Base-by-base conservation (phyloP, 805 yeast genomes). In the Naumovozyma castellii region DNA sequence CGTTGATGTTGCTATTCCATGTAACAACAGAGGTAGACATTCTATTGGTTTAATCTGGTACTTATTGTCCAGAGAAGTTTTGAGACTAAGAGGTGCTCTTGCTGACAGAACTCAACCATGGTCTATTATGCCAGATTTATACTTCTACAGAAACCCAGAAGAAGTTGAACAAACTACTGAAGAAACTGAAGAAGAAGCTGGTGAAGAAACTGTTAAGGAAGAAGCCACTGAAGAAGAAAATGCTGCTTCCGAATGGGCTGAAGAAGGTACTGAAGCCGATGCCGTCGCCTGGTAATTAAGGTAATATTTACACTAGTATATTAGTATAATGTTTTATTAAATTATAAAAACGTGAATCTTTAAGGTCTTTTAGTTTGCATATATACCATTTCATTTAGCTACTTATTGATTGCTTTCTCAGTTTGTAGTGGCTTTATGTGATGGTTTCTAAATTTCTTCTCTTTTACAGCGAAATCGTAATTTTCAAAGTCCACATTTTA, bases 81-180 rank as follows among this genome's bases (percentile, higher is more conserved):
- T 92, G 69, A 86, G 99, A 78, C 83, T 92, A 73, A 84, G 96
- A 78, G 98, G 99, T 68, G 80, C 87, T 67, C 73, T 92, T 61
- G 87, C 94, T 68, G 83, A 84, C 85, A 87, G 99, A 80, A 68
- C 84, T 59, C 85, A 92, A 72, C 81, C 84, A 71, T 92, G 99
- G 99, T 75, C 94, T 60, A 92, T 92, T 69, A 92, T 92, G 98
- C 97, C 97, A 72, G 99, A 92, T 78, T 81, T 92, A 72, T 92
- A 88, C 88, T 92, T 92, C 88, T 92, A 92, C 97, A 92, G 99
- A 82, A 96, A 92, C 78, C 98, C 99, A 67, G 97, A 90, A 78
- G 99, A 92, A 76, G 83, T 84, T 72, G 95, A 86, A 75, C 71
- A 70, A 64, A 77, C 72, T 57, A 75, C 70, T 59, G 84, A 77